Evolutionary conservation across 2,329 filamentous ascomycete genomes (phyloP).

Genomic region (Penicillium hesseltinei): DNA sequence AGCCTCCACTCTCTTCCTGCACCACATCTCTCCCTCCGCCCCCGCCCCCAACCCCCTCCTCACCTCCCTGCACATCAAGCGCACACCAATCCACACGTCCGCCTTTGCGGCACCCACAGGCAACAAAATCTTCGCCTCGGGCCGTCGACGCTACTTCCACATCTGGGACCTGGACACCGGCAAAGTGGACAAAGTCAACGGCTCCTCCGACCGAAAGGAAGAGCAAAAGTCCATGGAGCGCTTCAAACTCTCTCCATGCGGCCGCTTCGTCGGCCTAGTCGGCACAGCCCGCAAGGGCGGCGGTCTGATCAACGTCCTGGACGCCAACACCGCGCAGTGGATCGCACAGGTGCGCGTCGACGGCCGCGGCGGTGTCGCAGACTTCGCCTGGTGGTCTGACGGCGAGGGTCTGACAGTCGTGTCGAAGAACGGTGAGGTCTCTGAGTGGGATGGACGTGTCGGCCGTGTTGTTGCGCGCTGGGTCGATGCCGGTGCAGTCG

Average conservation of each 20-base stretch:
- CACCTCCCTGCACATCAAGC: slow-evolving; percentile 82
- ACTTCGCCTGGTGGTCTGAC: slow-evolving; percentile 90
- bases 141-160: slow-evolving; percentile 87
- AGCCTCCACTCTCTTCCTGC: slow-evolving; percentile 79
- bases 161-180: slow-evolving; percentile 86
- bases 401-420: slow-evolving; percentile 78
- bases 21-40: slow-evolving; percentile 78
- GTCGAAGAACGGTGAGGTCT: slow-evolving; percentile 83
- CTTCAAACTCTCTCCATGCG: slow-evolving; percentile 84
- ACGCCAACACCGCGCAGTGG: slow-evolving; percentile 81
- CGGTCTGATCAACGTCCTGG: slow-evolving; percentile 82
- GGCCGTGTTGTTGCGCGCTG: slow-evolving; percentile 74
- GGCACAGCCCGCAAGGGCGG: slow-evolving; percentile 80
- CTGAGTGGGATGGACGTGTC: slow-evolving; percentile 75
- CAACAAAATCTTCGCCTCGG: slow-evolving; percentile 81
- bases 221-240: slow-evolving; percentile 89
- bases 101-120: slow-evolving; percentile 72
- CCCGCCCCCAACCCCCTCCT: slow-evolving; percentile 82
- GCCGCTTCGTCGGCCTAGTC: slow-evolving; percentile 78
- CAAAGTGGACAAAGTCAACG: slow-evolving; percentile 75
- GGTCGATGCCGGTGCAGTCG: slow-evolving; percentile 86
- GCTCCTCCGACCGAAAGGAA: slow-evolving; percentile 65
- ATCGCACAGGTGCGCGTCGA: slow-evolving; percentile 77
- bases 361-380: slow-evolving; percentile 76
- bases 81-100: slow-evolving; percentile 79